Evolutionary conservation across 2,329 filamentous ascomycete genomes (phyloP).

Genomic region (Zelopaecilomyces penicillatus): DNA sequence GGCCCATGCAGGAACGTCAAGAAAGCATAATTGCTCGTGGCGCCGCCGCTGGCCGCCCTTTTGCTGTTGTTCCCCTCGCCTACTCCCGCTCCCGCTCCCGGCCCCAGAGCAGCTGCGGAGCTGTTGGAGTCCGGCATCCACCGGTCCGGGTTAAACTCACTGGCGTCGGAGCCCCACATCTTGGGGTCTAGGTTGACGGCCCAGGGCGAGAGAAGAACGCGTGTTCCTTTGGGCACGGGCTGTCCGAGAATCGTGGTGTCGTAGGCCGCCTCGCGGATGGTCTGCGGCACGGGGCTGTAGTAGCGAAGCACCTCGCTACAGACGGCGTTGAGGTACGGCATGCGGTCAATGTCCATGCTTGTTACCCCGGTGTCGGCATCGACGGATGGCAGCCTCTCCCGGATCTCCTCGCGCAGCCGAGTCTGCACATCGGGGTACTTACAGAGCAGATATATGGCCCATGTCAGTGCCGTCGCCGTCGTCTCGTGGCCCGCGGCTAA

Average conservation of each 20-base stretch:
- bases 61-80: slow-evolving; percentile 11
- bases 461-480: slow-evolving; percentile 66
- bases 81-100: neutral
- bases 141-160: slow-evolving; percentile 68
- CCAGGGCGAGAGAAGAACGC: slow-evolving; percentile 54
- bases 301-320: slow-evolving; percentile 70
- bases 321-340: slow-evolving; percentile 74
- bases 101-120: slow-evolving; percentile 18
- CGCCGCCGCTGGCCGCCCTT: slow-evolving; percentile 56
- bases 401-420: slow-evolving; percentile 60
- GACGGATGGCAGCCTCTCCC: slow-evolving; percentile 46
- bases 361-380: slow-evolving; percentile 27
- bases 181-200: slow-evolving; percentile 61
- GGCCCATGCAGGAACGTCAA: slow-evolving; percentile 83
- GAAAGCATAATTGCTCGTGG: slow-evolving; percentile 66
- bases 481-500: slow-evolving; percentile 77
- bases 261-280: slow-evolving; percentile 54
- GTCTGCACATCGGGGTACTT: slow-evolving; percentile 56
- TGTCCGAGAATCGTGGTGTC: slow-evolving; percentile 60
- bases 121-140: slow-evolving; percentile 50
- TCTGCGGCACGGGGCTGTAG: slow-evolving; percentile 63
- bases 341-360: slow-evolving; percentile 52
- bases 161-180: slow-evolving; percentile 71
- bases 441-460: slow-evolving; percentile 64
- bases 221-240: slow-evolving; percentile 61